Conservation (phyloP, 345 rosid species). For the Hibiscus syriacus region DNA sequence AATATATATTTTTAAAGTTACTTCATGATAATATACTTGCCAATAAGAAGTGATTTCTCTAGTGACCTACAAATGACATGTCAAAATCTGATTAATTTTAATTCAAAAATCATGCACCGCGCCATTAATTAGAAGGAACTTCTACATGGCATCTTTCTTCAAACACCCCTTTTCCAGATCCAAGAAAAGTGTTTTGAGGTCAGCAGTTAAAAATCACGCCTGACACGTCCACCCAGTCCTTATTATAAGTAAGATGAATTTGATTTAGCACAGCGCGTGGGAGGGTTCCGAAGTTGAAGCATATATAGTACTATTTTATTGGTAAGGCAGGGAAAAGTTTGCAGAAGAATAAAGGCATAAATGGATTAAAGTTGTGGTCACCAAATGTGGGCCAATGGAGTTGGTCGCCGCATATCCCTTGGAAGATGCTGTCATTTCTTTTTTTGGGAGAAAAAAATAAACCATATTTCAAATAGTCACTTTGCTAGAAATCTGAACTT, state of each 20-base stretch:
- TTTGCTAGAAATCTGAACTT: not conserved
- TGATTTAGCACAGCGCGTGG: slow-evolving; percentile 6
- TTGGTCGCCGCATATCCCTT: slow-evolving; percentile 35
- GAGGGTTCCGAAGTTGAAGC: not conserved
- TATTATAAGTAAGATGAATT: not conserved
- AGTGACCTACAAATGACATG: not conserved
- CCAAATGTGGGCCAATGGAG: slow-evolving; percentile 14
- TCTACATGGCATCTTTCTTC: not conserved
- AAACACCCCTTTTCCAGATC: not conserved
- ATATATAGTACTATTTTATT: not conserved
- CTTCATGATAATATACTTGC: no score
- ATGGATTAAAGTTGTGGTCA: slow-evolving; percentile 6
- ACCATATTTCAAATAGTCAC: not conserved
- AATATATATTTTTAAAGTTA: no score
- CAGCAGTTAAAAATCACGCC: not conserved
- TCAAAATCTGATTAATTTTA: not conserved
- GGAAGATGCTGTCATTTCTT: slow-evolving; percentile 33
- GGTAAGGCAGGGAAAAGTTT: not conserved
- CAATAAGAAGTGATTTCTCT: not conserved
- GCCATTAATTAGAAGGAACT: not conserved
- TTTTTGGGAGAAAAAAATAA: slow-evolving; percentile 4
- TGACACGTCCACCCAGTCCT: not conserved
- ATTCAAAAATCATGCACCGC: not conserved
- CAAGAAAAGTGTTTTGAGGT: slow-evolving; percentile 3
- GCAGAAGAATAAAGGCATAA: not conserved